phyloP scores from a whole-genome alignment of 2,329 filamentous ascomycete genomes.

The Sarocladium brachiariae region DNA sequence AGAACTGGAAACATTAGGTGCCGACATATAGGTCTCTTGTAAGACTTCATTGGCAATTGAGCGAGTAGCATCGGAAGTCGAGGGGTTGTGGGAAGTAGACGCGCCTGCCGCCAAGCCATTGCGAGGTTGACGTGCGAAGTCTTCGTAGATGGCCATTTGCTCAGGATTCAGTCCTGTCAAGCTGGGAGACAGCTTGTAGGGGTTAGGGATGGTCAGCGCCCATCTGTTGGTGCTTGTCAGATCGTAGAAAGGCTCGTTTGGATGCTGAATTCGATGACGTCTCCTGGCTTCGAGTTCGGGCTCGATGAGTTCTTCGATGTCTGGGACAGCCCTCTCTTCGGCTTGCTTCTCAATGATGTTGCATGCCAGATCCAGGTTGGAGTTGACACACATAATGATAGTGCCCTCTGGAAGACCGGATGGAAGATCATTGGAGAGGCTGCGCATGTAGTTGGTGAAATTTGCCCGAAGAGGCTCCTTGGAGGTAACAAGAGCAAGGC shows the following conservation, averaged over 20 bases:
- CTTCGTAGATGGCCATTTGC: conserved; percentile 93
- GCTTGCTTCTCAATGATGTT: conserved; percentile 92
- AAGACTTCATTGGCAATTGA: conserved; percentile 58
- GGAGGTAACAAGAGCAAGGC: conserved; percentile 91
- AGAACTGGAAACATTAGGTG: conserved; percentile 52
- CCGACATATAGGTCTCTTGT: conserved; percentile 51
- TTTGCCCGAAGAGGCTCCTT: conserved; percentile 95
- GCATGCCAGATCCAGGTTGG: conserved; percentile 90
- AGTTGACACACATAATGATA: conserved; percentile 97
- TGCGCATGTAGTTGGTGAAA: conserved; percentile 92
- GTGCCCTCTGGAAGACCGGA: conserved; percentile 87
- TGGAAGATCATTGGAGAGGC: conserved; percentile 59
- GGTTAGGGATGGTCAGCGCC: conserved; percentile 89
- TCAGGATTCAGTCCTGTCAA: conserved; percentile 72
- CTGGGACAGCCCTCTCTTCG: conserved; percentile 83
- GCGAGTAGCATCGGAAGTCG: conserved; percentile 53
- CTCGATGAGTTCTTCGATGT: conserved; percentile 92
- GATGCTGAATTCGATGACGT: conserved; percentile 65
- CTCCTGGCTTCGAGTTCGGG: conserved; percentile 70
- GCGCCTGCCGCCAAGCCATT: conserved; percentile 40
- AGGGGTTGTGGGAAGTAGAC: conserved; percentile 48
- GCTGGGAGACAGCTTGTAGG: conserved; percentile 75
- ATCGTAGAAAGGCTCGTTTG: conserved; percentile 80
- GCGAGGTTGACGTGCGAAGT: conserved; percentile 83
- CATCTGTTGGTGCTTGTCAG: conserved; percentile 70